Evolutionary conservation across 139 green algal species (phyloP).

Genomic region (Picochlorum costavermella): DNA sequence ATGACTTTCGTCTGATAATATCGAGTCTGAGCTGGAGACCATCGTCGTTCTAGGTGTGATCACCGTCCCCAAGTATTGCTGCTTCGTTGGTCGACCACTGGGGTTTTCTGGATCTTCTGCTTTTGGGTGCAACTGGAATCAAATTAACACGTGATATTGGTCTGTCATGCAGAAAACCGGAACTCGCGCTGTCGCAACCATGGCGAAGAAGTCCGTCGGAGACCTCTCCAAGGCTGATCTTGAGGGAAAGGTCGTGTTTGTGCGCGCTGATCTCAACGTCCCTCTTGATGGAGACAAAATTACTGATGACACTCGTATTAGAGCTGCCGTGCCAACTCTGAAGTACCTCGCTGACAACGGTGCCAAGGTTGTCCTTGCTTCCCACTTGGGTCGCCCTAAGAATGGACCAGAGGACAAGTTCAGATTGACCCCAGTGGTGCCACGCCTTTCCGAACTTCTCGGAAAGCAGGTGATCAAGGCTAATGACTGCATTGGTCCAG

Average conservation of each 20-base stretch:
- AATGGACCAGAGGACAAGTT: slow-evolving; percentile 92
- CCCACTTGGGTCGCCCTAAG: slow-evolving; percentile 95
- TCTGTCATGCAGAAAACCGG: slow-evolving; percentile 2
- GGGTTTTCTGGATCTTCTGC: too few relatives aligned
- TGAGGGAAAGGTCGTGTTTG: slow-evolving; percentile 84
- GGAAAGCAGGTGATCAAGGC: slow-evolving; percentile 77
- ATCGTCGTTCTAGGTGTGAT: too few relatives aligned
- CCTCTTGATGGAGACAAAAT: slow-evolving; percentile 92
- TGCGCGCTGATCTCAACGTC: slow-evolving; percentile 91
- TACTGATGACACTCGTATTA: slow-evolving; percentile 96
- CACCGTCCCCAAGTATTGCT: too few relatives aligned
- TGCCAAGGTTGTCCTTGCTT: slow-evolving; percentile 93
- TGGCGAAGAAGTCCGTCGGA: slow-evolving; percentile 42
- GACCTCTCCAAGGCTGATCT: slow-evolving; percentile 88
- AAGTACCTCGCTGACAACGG: slow-evolving; percentile 94
- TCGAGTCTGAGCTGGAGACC: too few relatives aligned
- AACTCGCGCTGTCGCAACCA: slow-evolving; percentile 23
- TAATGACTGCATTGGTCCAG: slow-evolving; percentile 90
- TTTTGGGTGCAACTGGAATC: too few relatives aligned
- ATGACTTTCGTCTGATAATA: too few relatives aligned
- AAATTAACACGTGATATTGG: background rate
- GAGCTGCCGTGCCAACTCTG: slow-evolving; percentile 91
- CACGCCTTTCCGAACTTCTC: slow-evolving; percentile 81
- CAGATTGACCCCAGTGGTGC: slow-evolving; percentile 46
- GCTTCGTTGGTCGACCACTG: too few relatives aligned